Percentiles rank a stretch among this genome's conserved stretches.
phyloP scores from a whole-genome alignment of 2,329 filamentous ascomycete genomes.

The Colletotrichum sidae region DNA sequence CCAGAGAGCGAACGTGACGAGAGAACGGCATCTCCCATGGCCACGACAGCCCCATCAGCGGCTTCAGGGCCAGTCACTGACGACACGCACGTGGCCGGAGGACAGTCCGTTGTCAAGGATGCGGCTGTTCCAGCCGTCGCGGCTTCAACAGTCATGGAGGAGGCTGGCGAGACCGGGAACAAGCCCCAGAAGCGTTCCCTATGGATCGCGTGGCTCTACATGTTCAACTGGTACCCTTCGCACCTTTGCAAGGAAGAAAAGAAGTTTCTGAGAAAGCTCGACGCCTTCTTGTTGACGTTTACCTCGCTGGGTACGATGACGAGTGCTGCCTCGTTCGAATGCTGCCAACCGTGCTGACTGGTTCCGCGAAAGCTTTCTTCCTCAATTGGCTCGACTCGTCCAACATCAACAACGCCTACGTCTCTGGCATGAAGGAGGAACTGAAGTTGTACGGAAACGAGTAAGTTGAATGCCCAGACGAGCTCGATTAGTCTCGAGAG shows the following conservation, averaged over 20 bases:
- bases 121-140: conserved; percentile 39
- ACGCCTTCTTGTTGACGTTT: conserved; percentile 41
- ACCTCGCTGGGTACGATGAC: background rate
- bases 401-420: conserved; percentile 52
- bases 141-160: conserved; percentile 63
- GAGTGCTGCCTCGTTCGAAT: background rate
- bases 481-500: too few species aligned
- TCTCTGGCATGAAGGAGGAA: conserved; percentile 53
- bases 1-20: too few species aligned
- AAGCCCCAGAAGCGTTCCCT: conserved; percentile 32
- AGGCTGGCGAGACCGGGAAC: conserved; percentile 47
- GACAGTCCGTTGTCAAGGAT: conserved; percentile 22
- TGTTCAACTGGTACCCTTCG: conserved; percentile 44
- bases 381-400: conserved; percentile 48
- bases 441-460: conserved; percentile 48
- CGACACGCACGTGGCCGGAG: background rate
- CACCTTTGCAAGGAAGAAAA: conserved; percentile 39
- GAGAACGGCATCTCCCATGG: background rate
- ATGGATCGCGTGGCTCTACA: conserved; percentile 40
- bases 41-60: background rate
- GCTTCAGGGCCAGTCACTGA: background rate
- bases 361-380: conserved; percentile 24
- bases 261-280: conserved; percentile 40
- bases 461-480: conserved; percentile 23
- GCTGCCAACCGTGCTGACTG: conserved; percentile 1